These are phyloP conservation scores for Teunomyces panamensis DNA, from an alignment of 805 yeast species.

Conservation along the genomic window DNA sequence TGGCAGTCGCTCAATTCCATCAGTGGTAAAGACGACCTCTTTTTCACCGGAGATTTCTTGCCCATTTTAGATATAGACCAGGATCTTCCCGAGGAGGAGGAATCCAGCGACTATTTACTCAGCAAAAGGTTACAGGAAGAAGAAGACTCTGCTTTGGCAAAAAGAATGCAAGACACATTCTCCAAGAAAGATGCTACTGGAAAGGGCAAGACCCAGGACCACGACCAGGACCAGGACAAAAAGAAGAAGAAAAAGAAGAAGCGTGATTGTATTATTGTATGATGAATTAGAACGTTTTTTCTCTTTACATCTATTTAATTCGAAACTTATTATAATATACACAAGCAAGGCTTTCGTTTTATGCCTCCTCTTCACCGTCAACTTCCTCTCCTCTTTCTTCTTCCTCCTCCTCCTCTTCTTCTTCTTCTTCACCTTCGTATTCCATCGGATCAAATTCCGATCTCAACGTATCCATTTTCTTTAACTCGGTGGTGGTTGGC, in stretches of 20 bases:
- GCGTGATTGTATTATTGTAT: constrained; percentile 21
- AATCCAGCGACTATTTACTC: constrained; percentile 25
- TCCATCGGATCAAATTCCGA: constrained; percentile 76
- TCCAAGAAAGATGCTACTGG: constrained; percentile 9
- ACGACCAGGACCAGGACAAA: neutral
- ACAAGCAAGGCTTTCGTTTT: neutral
- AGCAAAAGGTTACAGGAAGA: constrained; percentile 53
- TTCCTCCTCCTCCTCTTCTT: constrained; percentile 37
- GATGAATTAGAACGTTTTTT: constrained; percentile 3
- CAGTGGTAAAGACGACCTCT: constrained; percentile 66
- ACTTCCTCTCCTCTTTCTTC: constrained; percentile 16
- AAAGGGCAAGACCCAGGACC: neutral
- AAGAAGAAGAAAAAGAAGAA: constrained; percentile 15
- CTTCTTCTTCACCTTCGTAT: constrained; percentile 62
- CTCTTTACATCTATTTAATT: neutral
- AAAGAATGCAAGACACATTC: constrained; percentile 37
- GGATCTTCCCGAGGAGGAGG: constrained; percentile 1
- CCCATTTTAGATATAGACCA: constrained; percentile 37
- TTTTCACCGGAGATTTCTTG: constrained; percentile 63
- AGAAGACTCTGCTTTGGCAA: constrained; percentile 54
- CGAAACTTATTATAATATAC: neutral
- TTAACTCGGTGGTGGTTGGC: constrained; percentile 67
- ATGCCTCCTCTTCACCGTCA: neutral
- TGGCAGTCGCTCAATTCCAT: constrained; percentile 79
- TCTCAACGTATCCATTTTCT: constrained; percentile 64